These are phyloP conservation scores for Salicornia ramosissima DNA, from an alignment of 148 eudicot species.

Conservation along the genomic window DNA sequence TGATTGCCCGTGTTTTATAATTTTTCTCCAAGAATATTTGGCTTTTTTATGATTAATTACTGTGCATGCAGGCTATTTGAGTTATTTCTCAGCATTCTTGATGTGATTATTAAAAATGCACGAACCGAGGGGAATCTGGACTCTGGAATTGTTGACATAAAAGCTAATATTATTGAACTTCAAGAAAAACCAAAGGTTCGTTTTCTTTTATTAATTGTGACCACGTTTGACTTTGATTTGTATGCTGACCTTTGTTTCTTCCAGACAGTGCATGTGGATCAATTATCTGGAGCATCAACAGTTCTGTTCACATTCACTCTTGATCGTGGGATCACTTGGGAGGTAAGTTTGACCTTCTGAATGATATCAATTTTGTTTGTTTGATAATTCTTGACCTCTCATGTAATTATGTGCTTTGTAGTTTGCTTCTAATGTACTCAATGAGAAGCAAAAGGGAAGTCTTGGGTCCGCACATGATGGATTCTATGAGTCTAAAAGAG, in stretches of 20 bases:
- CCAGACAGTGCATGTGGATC: slow-evolving; percentile 93
- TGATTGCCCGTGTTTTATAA: neutral
- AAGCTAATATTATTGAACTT: slow-evolving; percentile 69
- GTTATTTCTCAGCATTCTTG: slow-evolving; percentile 79
- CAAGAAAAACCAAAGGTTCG: slow-evolving; percentile 85
- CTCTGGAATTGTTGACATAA: slow-evolving; percentile 88
- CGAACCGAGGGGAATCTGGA: slow-evolving; percentile 89
- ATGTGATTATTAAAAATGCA: slow-evolving; percentile 71
- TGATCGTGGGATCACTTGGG: slow-evolving; percentile 91
- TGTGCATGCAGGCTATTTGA: slow-evolving; percentile 69
- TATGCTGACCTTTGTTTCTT: slow-evolving; percentile 15
- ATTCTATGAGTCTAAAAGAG: slow-evolving; percentile 88
- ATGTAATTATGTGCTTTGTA: slow-evolving; percentile 24
- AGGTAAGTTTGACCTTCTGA: slow-evolving; percentile 41
- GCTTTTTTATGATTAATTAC: neutral
- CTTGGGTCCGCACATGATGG: slow-evolving; percentile 64
- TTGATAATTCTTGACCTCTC: slow-evolving; percentile 13
- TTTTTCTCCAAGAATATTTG: neutral
- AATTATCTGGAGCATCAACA: slow-evolving; percentile 91
- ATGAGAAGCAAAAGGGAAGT: slow-evolving; percentile 73
- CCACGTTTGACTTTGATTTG: neutral
- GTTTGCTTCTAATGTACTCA: slow-evolving; percentile 75
- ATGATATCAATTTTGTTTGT: neutral
- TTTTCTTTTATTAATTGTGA: slow-evolving; percentile 2
- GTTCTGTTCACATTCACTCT: slow-evolving; percentile 73